Base-by-base conservation (phyloP, 208 protist species). In the Strigomonas culicis region DNA sequence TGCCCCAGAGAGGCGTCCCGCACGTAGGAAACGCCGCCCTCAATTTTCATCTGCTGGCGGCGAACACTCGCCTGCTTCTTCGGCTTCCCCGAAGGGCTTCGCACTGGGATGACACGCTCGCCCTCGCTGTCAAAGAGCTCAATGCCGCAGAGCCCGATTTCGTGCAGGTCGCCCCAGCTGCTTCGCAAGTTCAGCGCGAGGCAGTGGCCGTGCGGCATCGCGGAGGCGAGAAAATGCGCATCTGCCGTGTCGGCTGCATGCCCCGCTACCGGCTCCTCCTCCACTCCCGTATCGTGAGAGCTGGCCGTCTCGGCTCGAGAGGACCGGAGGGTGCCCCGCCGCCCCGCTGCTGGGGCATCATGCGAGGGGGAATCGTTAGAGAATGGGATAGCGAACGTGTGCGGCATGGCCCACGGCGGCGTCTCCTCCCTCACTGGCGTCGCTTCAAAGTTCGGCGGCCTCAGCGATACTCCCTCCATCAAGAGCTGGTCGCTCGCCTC, bases 111-210 rank as follows among this genome's bases (percentile, higher is more conserved):
- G 24, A 98, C 62, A 21, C 70, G 81, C 2, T 79, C 63, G 10
- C 91, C 92, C 19, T 63, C 55, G 32, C 71, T 61, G 67, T 97
- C 82, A 68, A 92, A 97, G n/a, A 98, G 32, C 69, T 97, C 93
- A 31, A 98, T 74, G 1, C 90, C 93, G 51, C 77, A 85, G 19
- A 98, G 59, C 6, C 95, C 95, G n/a, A 97, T 65, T 68, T 95
- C 97, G 62, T 94, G 46, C 22, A 53, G 41, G 62, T 97, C 95
- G 4, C 93, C 95, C 93, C 93, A 97, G 27, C 80, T 97, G 30
- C 74, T 77, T 21, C 88, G 66, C 31, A 96, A 62, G 55, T 88
- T 93, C 22, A 97, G 22, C 46, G 71, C 50, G 19, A 97, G 44
- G 30, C 61, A 78, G 28, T 83, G 60, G 4, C 87, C 85, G n/a